Evolutionary conservation across 2,329 filamentous ascomycete species (phyloP).

Genomic region (Hymenoscyphus fructigenus): DNA sequence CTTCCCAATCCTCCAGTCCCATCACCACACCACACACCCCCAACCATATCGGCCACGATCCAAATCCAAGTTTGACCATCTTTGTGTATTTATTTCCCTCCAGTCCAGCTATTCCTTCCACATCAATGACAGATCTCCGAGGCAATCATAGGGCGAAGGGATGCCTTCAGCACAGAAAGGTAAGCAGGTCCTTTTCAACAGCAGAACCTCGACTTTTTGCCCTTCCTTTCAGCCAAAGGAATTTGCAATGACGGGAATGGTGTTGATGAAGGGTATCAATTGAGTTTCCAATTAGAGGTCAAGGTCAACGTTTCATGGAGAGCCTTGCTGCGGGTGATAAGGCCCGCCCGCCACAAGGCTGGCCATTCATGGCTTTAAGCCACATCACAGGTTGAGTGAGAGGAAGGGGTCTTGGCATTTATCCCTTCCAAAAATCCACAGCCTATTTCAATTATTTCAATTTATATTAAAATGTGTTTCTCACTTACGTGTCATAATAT

Average conservation of each 20-base stretch:
- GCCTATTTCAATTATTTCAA: no score
- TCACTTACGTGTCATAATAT: background rate
- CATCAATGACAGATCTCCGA: background rate
- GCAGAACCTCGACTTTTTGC: no score
- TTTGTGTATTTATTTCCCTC: background rate
- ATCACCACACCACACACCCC: slow-evolving; percentile 13
- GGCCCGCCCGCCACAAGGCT: no score
- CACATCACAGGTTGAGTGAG: no score
- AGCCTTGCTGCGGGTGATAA: background rate
- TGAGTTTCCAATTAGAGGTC: background rate
- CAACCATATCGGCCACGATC: slow-evolving; percentile 22
- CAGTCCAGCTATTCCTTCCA: background rate
- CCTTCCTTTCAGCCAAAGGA: background rate
- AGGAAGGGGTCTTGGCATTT: no score
- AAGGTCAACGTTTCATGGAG: background rate
- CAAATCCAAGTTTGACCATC: slow-evolving; percentile 14
- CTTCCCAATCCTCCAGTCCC: slow-evolving; percentile 8
- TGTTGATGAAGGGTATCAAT: background rate
- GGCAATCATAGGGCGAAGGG: background rate
- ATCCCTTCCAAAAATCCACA: no score
- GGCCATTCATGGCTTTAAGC: no score
- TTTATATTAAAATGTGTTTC: no score
- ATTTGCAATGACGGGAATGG: background rate
- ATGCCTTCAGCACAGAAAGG: no score
- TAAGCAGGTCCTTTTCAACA: no score